Conservation (phyloP, 2,329 filamentous ascomycete species). For the Pseudocercospora pini-densiflorae region DNA sequence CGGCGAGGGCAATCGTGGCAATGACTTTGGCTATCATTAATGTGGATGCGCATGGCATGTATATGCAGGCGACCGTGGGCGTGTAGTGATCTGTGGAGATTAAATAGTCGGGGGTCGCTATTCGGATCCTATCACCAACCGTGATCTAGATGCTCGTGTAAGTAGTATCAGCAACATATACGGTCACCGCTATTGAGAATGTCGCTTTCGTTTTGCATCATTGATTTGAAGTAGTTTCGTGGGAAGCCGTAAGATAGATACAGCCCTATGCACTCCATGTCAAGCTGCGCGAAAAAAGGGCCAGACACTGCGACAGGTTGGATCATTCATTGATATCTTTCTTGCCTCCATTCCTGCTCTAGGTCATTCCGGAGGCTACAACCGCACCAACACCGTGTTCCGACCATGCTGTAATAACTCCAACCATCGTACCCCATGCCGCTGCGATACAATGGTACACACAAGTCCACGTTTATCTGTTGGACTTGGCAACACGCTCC, state of each 20-base stretch:
- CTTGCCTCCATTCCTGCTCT: conserved; percentile 20
- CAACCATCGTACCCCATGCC: conserved; percentile 11
- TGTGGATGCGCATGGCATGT: too few species aligned
- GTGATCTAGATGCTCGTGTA: too few species aligned
- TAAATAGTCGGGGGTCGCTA: too few species aligned
- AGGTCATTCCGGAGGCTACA: conserved; percentile 1
- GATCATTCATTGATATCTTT: conserved; percentile 7
- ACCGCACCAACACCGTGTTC: conserved; percentile 28
- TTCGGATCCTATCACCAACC: too few species aligned
- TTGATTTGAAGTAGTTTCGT: conserved; percentile 23
- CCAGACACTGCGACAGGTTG: conserved; percentile 12
- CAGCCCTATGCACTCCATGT: conserved; percentile 20
- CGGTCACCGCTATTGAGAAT: neutral
- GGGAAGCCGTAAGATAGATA: conserved; percentile 22
- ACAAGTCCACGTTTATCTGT: conserved; percentile 76
- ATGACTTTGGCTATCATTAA: too few species aligned
- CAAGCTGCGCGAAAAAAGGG: conserved; percentile 23
- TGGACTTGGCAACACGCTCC: conserved; percentile 99
- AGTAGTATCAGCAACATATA: too few species aligned
- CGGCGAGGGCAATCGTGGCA: too few species aligned
- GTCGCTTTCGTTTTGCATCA: conserved; percentile 1
- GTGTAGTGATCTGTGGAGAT: too few species aligned
- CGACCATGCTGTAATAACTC: conserved; percentile 27
- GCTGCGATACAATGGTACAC: neutral
- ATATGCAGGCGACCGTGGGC: too few species aligned